Evolutionary conservation across 1,284 basidiomycete species (phyloP).

Genomic region (Rhodotorula sp.): DNA sequence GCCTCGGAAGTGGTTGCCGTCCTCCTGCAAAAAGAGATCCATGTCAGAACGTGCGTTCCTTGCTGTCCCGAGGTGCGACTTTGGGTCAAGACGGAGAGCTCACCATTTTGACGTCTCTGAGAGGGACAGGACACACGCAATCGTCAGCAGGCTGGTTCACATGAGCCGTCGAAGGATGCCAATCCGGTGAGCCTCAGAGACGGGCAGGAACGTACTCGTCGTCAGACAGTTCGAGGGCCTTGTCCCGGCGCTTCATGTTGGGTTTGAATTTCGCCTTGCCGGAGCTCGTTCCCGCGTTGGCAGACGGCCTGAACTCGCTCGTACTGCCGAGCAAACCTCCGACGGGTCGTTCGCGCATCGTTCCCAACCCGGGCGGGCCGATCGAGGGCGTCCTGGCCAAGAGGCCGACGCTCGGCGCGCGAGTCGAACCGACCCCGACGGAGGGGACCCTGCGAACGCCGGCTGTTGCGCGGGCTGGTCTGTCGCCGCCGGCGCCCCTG

Average conservation of each 20-base stretch:
- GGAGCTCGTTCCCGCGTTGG: neutral
- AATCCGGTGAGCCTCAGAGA: no score
- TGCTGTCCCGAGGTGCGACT: no score
- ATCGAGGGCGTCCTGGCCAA: constrained; percentile 4
- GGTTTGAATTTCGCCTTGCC: constrained; percentile 35
- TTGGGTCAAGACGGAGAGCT: neutral
- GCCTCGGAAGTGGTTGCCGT: constrained; percentile 10
- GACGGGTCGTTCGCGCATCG: constrained; percentile 19
- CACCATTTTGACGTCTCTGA: constrained; percentile 40
- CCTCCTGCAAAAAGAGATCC: constrained; percentile 15
- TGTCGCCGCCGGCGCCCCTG: neutral
- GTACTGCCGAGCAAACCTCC: constrained; percentile 30
- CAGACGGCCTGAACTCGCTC: constrained; percentile 29
- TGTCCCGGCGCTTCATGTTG: constrained; percentile 28
- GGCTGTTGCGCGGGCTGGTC: neutral
- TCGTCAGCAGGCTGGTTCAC: neutral
- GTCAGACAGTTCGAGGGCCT: constrained; percentile 23
- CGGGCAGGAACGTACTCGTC: constrained; percentile 32
- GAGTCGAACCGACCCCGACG: constrained; percentile 21
- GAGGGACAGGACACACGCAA: no score
- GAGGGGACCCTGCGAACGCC: constrained; percentile 21
- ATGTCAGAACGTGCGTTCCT: neutral
- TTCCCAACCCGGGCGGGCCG: neutral
- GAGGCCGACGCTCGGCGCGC: constrained; percentile 15
- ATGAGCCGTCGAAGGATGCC: no score